Conservation (phyloP, 2,329 filamentous ascomycete genomes). For the Fusarium xylarioides region DNA sequence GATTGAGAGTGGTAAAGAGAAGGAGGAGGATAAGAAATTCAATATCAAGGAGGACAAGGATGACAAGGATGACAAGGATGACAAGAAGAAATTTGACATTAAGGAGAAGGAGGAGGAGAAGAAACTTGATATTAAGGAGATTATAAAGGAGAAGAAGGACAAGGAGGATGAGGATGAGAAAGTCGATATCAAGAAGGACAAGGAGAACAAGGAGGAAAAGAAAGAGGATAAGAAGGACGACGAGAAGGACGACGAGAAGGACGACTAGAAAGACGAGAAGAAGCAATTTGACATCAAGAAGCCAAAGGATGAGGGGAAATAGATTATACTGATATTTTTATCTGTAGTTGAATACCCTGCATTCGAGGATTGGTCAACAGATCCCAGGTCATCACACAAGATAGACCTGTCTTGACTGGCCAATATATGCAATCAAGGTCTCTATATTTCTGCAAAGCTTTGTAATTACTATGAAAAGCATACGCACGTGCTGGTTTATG, state of each 20-base stretch:
- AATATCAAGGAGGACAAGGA: no score
- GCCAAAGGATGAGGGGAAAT: background rate
- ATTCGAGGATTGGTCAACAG: background rate
- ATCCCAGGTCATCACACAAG: background rate
- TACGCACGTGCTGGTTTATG: background rate
- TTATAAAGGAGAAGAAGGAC: background rate
- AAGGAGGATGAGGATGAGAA: background rate
- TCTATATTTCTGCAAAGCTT: rapidly evolving
- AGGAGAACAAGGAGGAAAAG: no score
- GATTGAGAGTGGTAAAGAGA: rapidly evolving
- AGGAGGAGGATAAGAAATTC: background rate
- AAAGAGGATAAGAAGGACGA: no score
- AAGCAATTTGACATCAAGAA: background rate
- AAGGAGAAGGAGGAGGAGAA: no score
- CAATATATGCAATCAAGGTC: background rate
- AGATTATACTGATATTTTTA: background rate
- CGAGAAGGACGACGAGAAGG: background rate
- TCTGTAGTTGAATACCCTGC: background rate
- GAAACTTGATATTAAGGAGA: no score
- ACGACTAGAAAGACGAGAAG: background rate
- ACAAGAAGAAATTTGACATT: no score
- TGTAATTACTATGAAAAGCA: rapidly evolving
- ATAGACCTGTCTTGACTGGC: background rate
- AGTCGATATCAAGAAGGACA: no score
- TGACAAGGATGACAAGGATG: background rate